Percentiles rank a stretch among this genome's conserved stretches.
These are phyloP conservation scores for Saccharomycopsis babjevae DNA, from an alignment of 805 yeast species.

Conservation along the genomic window DNA sequence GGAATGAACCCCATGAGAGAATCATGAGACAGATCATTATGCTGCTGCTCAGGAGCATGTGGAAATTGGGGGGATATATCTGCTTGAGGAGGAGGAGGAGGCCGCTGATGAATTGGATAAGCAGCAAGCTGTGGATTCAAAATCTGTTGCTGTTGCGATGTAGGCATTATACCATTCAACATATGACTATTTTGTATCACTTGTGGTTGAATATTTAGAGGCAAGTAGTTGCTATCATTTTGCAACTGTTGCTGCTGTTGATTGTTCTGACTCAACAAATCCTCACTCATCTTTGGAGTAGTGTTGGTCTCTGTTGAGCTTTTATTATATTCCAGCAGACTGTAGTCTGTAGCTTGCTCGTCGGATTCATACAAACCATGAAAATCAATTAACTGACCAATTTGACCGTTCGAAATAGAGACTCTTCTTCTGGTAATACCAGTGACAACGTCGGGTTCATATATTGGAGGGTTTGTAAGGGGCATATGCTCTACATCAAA, in stretches of 20 bases:
- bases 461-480: slow-evolving; percentile 30
- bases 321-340: neutral
- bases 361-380: slow-evolving; percentile 22
- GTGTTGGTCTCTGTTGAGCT: slow-evolving; percentile 26
- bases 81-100: neutral
- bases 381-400: slow-evolving; percentile 53
- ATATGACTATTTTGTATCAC: neutral
- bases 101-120: neutral
- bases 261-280: neutral
- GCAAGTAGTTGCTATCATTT: neutral
- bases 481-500: slow-evolving; percentile 13
- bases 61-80: neutral
- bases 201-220: neutral
- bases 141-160: slow-evolving; percentile 1
- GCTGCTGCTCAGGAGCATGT: neutral
- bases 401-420: slow-evolving; percentile 78
- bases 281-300: neutral
- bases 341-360: slow-evolving; percentile 3
- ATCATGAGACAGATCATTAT: neutral
- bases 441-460: slow-evolving; percentile 32
- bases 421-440: slow-evolving; percentile 49
- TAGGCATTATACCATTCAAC: slow-evolving; percentile 22
- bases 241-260: neutral
- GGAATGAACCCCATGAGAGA: neutral
- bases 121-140: neutral